Conservation (phyloP, 495 filamentous ascomycete genomes). For the Cercophora newfieldiana region DNA sequence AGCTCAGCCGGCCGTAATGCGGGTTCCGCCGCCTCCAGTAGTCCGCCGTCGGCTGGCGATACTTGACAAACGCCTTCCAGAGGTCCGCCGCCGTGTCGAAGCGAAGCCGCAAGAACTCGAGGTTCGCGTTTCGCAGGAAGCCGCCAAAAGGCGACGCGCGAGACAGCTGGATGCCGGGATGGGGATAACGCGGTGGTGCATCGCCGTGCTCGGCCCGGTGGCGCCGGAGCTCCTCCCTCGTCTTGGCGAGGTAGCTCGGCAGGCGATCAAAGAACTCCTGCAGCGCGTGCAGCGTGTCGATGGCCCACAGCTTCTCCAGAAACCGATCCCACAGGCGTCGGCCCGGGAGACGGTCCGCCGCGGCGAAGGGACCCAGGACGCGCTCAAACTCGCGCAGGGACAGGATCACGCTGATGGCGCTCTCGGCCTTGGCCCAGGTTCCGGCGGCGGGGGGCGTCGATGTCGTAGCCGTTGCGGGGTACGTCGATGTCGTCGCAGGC, state of each 20-base stretch:
- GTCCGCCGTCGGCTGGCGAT: slow-evolving; percentile 70
- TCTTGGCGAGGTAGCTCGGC: slow-evolving; percentile 58
- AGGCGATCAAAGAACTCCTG: slow-evolving; percentile 68
- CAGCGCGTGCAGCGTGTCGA: slow-evolving; percentile 76
- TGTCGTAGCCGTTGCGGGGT: slow-evolving; percentile 17
- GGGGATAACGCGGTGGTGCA: no score
- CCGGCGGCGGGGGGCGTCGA: slow-evolving; percentile 22
- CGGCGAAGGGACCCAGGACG: slow-evolving; percentile 55
- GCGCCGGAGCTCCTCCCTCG: slow-evolving; percentile 54
- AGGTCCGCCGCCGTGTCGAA: slow-evolving; percentile 74
- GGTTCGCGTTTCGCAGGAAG: slow-evolving; percentile 73
- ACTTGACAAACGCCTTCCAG: slow-evolving; percentile 78
- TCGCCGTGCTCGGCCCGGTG: slow-evolving; percentile 40
- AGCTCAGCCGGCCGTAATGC: slow-evolving; percentile 57
- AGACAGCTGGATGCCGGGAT: slow-evolving; percentile 52
- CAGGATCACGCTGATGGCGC: slow-evolving; percentile 52
- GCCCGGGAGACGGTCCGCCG: slow-evolving; percentile 69
- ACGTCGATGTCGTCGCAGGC: slow-evolving; percentile 11
- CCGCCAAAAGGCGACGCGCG: slow-evolving; percentile 78
- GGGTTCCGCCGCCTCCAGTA: slow-evolving; percentile 72
- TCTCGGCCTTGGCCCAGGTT: slow-evolving; percentile 43
- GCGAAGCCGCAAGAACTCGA: slow-evolving; percentile 79
- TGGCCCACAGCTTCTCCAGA: slow-evolving; percentile 77
- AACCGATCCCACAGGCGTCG: slow-evolving; percentile 83
- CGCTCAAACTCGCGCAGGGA: slow-evolving; percentile 68